Conservation (phyloP, 2,329 filamentous ascomycete species). For the Pseudogymnoascus sp. region DNA sequence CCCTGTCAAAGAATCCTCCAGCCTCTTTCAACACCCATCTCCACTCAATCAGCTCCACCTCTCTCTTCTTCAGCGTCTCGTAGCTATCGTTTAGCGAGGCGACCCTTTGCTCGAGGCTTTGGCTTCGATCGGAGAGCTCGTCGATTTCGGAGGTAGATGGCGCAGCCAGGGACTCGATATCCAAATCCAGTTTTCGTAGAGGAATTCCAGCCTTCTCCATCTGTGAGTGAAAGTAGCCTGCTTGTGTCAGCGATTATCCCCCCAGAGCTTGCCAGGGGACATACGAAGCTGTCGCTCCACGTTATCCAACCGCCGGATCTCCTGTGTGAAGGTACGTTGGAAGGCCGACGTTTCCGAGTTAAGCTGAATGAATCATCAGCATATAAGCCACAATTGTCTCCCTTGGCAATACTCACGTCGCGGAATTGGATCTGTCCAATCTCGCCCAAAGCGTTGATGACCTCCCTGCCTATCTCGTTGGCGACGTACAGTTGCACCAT, state of each 20-base stretch:
- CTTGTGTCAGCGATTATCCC: conserved; percentile 5
- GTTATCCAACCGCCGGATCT: conserved; percentile 95
- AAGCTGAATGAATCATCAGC: conserved; percentile 51
- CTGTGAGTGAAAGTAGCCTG: conserved; percentile 88
- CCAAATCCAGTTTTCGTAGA: conserved; percentile 85
- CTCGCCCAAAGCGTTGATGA: conserved; percentile 93
- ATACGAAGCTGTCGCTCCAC: conserved; percentile 93
- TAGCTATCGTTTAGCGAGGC: conserved; percentile 95
- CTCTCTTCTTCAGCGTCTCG: conserved; percentile 94
- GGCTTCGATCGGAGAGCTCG: conserved; percentile 84
- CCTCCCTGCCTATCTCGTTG: conserved; percentile 97
- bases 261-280: conserved; percentile 31
- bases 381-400: conserved; percentile 16
- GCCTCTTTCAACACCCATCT: conserved; percentile 95
- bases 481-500: conserved; percentile 99
- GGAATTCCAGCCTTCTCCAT: conserved; percentile 89
- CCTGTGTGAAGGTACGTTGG: conserved; percentile 93
- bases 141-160: conserved; percentile 94
- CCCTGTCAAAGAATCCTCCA: conserved; percentile 93
- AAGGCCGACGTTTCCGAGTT: conserved; percentile 92
- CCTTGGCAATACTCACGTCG: conserved; percentile 56
- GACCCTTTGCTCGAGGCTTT: conserved; percentile 86
- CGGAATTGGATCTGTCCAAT: conserved; percentile 94
- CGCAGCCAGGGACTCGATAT: conserved; percentile 76
- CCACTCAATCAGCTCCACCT: conserved; percentile 96